These are phyloP conservation scores for Vigna unguiculata DNA, from an alignment of 306 rosid genomes.

Conservation along the genomic window DNA sequence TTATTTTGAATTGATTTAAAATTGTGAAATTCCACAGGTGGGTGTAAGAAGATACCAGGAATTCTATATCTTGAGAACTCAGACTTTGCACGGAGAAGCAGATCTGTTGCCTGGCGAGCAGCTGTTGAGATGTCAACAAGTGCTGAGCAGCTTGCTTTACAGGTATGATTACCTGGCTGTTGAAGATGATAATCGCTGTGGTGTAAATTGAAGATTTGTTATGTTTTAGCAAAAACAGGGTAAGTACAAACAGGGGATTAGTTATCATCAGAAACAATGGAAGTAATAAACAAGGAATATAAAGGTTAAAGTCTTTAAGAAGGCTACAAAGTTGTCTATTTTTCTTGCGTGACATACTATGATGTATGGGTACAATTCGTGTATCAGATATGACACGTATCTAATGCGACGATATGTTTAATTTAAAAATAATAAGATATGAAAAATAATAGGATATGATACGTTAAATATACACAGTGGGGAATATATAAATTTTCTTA, in stretches of 20 bases:
- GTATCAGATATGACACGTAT: too few relatives aligned
- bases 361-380: too few relatives aligned
- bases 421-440: too few relatives aligned
- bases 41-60: conserved; percentile 82
- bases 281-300: neutral
- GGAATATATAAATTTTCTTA: too few relatives aligned
- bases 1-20: conserved; percentile 58
- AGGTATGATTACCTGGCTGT: conserved; percentile 59
- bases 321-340: neutral
- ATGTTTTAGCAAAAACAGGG: neutral
- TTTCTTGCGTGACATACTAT: neutral
- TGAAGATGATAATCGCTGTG: neutral
- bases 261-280: neutral
- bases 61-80: conserved; percentile 91
- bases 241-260: neutral
- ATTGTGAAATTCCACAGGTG: conserved; percentile 76
- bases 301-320: neutral
- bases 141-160: conserved; percentile 89
- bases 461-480: too few relatives aligned
- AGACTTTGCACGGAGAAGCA: conserved; percentile 88
- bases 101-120: conserved; percentile 84
- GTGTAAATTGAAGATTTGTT: neutral
- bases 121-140: conserved; percentile 86
- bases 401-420: too few relatives aligned
- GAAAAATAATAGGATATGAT: too few relatives aligned